A percentile compares a stretch with the other conserved stretches of the same genome.
Conservation (phyloP, 169 alveolate genomes). For the Cryptosporidium ryanae region DNA sequence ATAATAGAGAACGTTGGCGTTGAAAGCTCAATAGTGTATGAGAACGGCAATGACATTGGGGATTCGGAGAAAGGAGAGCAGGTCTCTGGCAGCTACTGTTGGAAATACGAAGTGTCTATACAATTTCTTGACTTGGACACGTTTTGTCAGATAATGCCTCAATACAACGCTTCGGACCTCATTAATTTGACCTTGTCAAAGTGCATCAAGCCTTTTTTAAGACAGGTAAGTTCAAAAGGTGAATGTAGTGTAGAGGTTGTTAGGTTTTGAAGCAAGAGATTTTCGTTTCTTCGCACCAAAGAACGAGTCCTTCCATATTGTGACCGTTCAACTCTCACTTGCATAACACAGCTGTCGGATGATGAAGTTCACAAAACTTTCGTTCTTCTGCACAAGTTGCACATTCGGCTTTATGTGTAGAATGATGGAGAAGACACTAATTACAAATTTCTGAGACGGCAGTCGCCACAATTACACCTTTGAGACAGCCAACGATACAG, state of each 20-base stretch:
- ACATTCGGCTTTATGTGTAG: constrained; percentile 6
- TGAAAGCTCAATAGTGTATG: constrained; percentile 55
- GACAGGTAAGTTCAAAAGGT: constrained; percentile 67
- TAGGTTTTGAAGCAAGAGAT: too few relatives aligned
- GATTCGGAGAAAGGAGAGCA: neutral
- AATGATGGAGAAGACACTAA: constrained; percentile 53
- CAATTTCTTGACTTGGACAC: constrained; percentile 86
- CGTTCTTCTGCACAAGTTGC: constrained; percentile 70
- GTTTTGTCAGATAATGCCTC: constrained; percentile 78
- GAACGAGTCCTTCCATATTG: too few relatives aligned
- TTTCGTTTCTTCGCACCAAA: too few relatives aligned
- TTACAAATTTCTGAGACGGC: constrained; percentile 16
- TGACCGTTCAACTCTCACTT: too few relatives aligned
- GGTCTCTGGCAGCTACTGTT: constrained; percentile 67
- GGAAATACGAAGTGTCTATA: constrained; percentile 87
- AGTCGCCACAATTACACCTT: neutral
- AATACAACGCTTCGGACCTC: constrained; percentile 18
- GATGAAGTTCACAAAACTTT: constrained; percentile 56
- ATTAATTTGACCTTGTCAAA: constrained; percentile 52
- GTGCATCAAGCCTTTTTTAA: constrained; percentile 62
- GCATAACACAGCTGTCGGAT: too few relatives aligned
- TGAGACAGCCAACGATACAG: too few relatives aligned
- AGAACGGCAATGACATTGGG: too few relatives aligned
- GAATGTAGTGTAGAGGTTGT: neutral
- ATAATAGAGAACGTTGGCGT: constrained; percentile 61